These are phyloP conservation scores for Ogataea ganodermae DNA, from an alignment of 805 yeast genomes.

Conservation along the genomic window DNA sequence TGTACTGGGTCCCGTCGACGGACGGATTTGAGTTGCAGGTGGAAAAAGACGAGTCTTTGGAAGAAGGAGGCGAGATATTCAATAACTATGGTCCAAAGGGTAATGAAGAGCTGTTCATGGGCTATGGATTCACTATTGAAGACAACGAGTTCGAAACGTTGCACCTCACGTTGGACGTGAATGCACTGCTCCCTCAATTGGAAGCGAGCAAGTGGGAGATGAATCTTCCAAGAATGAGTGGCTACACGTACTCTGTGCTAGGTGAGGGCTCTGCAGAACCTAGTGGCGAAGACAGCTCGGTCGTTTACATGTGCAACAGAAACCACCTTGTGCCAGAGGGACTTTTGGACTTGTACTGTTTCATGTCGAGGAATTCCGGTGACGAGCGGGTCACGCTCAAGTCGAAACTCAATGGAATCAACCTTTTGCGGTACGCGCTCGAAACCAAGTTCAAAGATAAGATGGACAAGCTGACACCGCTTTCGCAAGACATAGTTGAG, in stretches of 20 bases:
- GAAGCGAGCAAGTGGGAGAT: constrained; percentile 24
- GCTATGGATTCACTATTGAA: constrained; percentile 74
- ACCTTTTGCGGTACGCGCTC: constrained; percentile 54
- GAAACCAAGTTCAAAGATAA: constrained; percentile 43
- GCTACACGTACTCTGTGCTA: constrained; percentile 31
- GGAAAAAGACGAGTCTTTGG: neutral
- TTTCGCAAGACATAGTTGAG: constrained; percentile 3
- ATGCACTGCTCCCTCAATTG: constrained; percentile 15
- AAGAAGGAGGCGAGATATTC: constrained; percentile 47
- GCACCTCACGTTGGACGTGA: constrained; percentile 60
- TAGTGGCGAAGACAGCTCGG: neutral
- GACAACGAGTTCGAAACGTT: constrained; percentile 59
- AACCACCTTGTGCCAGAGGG: constrained; percentile 43
- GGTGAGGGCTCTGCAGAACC: constrained; percentile 1
- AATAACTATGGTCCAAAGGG: constrained; percentile 90
- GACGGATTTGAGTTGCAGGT: constrained; percentile 19
- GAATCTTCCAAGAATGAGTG: constrained; percentile 28
- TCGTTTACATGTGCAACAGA: constrained; percentile 31
- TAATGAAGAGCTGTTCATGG: constrained; percentile 77
- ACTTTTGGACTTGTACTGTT: constrained; percentile 54
- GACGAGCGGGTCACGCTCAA: constrained; percentile 51
- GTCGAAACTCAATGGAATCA: constrained; percentile 61
- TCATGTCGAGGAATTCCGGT: constrained; percentile 47
- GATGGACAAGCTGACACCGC: constrained; percentile 17
- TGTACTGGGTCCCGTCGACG: constrained; percentile 56